These are phyloP conservation scores for Bryum argenteum DNA, from an alignment of 225 moss, liverwort and hornwort genomes.

Conservation along the genomic window DNA sequence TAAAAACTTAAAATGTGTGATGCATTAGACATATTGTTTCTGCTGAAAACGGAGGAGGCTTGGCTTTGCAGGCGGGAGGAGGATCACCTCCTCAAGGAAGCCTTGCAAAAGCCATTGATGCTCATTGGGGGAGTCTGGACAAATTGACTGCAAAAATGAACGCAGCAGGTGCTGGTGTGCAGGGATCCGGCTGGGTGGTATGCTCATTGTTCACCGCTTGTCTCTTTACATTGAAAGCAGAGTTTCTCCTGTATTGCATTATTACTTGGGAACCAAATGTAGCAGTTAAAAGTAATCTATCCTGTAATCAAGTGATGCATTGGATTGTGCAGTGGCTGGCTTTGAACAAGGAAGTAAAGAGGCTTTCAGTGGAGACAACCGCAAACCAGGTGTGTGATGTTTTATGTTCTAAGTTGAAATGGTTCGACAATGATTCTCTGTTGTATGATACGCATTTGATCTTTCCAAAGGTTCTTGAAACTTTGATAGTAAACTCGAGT, in stretches of 20 bases:
- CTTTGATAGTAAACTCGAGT: not conserved
- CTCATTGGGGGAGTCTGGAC: conserved; percentile 77
- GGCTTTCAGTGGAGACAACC: conserved; percentile 79
- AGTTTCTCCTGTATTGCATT: not conserved
- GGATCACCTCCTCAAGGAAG: conserved; percentile 76
- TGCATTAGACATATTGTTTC: too few relatives aligned
- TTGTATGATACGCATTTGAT: not conserved
- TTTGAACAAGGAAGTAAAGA: conserved; percentile 85
- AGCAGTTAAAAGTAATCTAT: not conserved
- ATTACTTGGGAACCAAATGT: not conserved
- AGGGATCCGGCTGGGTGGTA: conserved; percentile 99
- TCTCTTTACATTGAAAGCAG: not conserved
- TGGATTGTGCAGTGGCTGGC: conserved; percentile 76
- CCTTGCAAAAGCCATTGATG: conserved; percentile 75
- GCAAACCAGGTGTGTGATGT: conserved; percentile 74
- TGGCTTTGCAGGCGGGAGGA: conserved; percentile 71
- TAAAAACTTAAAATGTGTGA: not conserved
- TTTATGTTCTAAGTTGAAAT: conserved; percentile 13
- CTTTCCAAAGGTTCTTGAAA: not conserved
- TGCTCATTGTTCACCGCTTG: conserved; percentile 26
- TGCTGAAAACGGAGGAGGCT: too few relatives aligned
- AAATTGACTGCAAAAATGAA: conserved; percentile 67
- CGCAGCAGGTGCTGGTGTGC: conserved; percentile 75
- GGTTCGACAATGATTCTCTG: not conserved
- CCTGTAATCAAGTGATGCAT: conserved; percentile 9